Percentiles rank a stretch among this genome's conserved stretches.
Evolutionary conservation across 129 eudicot genomes (phyloP).

Genomic region (Glebionis coronaria): DNA sequence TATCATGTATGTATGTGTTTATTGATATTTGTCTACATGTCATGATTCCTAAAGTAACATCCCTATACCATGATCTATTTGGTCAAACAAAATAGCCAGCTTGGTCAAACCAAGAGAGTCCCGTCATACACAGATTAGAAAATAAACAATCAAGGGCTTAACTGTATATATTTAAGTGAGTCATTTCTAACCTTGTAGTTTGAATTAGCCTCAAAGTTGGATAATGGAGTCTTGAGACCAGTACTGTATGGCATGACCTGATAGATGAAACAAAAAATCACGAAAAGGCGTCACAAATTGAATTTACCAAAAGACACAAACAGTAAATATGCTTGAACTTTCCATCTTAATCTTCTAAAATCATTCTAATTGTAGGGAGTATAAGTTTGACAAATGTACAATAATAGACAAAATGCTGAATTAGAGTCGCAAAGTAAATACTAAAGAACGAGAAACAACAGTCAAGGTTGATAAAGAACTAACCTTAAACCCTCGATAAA

Average conservation of each 20-base stretch:
- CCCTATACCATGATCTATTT: background rate
- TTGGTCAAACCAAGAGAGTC: background rate
- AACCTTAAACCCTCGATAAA: constrained; percentile 88
- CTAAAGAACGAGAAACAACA: too few species aligned
- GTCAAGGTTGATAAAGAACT: too few species aligned
- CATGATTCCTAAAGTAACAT: constrained; percentile 5
- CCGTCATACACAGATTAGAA: too few species aligned
- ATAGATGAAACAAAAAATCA: constrained; percentile 1
- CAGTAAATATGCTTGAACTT: too few species aligned
- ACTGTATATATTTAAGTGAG: background rate
- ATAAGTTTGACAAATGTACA: too few species aligned
- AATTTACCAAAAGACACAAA: too few species aligned
- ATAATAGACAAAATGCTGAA: too few species aligned
- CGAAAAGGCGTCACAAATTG: too few species aligned
- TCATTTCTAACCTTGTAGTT: constrained; percentile 55
- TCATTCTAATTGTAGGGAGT: too few species aligned
- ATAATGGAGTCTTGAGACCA: constrained; percentile 67
- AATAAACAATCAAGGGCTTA: too few species aligned
- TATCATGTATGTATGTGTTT: background rate
- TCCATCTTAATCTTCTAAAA: too few species aligned
- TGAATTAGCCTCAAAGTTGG: constrained; percentile 38
- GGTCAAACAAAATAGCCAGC: background rate
- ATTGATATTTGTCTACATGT: background rate
- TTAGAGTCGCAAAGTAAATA: too few species aligned
- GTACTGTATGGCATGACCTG: constrained; percentile 40